Conservation (phyloP, 768 basidiomycete species). For the Phaeotremella skinneri region DNA sequence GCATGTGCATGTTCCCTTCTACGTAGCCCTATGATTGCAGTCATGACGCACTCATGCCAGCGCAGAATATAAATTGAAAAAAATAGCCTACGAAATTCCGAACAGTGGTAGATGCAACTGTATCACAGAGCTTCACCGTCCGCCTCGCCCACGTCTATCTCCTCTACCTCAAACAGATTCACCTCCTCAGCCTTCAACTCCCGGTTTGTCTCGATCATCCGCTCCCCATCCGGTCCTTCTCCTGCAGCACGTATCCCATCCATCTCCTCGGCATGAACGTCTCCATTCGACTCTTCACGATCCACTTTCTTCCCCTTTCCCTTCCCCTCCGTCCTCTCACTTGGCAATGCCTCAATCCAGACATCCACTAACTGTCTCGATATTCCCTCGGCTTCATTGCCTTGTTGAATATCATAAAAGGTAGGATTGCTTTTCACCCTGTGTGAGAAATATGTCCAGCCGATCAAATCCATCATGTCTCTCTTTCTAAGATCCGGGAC, state of each 20-base stretch:
- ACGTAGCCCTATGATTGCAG: too few species aligned
- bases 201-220: conserved; percentile 3
- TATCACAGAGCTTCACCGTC: conserved; percentile 14
- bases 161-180: conserved; percentile 5
- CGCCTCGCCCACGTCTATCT: conserved; percentile 12
- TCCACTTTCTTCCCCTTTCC: not conserved
- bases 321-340: not conserved
- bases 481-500: conserved; percentile 60
- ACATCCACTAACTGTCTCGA: conserved; percentile 66
- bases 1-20: too few species aligned
- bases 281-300: not conserved
- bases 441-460: conserved; percentile 74
- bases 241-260: not conserved
- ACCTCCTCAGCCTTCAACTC: conserved; percentile 4
- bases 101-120: too few species aligned
- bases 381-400: conserved; percentile 57
- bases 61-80: too few species aligned
- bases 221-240: not conserved
- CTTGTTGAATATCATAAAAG: conserved; percentile 67
- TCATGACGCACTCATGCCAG: too few species aligned
- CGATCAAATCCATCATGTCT: conserved; percentile 70
- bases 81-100: too few species aligned
- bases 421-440: conserved; percentile 74
- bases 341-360: conserved; percentile 23
- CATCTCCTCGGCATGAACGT: not conserved